Evolutionary conservation across 192 early-diverging fungal species (phyloP).

Genomic region (Glomus cerebriforme): DNA sequence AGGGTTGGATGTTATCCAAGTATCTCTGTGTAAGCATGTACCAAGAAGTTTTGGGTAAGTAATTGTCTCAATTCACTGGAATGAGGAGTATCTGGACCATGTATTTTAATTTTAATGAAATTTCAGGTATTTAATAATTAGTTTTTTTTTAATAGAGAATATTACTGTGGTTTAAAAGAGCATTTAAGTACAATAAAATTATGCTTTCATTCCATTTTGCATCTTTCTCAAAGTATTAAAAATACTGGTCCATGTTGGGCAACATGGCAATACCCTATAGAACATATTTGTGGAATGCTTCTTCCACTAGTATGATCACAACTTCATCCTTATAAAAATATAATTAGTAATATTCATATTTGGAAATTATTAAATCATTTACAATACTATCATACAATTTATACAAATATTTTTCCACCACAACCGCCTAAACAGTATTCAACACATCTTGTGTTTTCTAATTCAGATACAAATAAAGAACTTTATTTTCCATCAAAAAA

Average conservation of each 20-base stretch:
- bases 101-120: too few relatives aligned
- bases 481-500: too few relatives aligned
- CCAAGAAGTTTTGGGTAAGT: too few relatives aligned
- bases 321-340: not conserved
- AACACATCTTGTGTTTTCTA: too few relatives aligned
- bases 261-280: not conserved
- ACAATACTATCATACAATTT: not conserved
- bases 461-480: too few relatives aligned
- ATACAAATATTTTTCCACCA: too few relatives aligned
- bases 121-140: too few relatives aligned
- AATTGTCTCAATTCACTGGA: too few relatives aligned
- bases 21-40: too few relatives aligned
- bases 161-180: not conserved
- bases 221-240: not conserved
- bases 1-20: too few relatives aligned
- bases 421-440: too few relatives aligned
- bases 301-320: not conserved
- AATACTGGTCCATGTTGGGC: conserved; percentile 6
- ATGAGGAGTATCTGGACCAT: too few relatives aligned
- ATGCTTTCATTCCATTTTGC: not conserved
- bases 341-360: conserved; percentile 4
- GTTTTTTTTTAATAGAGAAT: not conserved
- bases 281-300: not conserved
- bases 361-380: not conserved
- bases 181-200: not conserved